Evolutionary conservation across 768 basidiomycete genomes (phyloP).

Genomic region (Nidularia pulvinata): DNA sequence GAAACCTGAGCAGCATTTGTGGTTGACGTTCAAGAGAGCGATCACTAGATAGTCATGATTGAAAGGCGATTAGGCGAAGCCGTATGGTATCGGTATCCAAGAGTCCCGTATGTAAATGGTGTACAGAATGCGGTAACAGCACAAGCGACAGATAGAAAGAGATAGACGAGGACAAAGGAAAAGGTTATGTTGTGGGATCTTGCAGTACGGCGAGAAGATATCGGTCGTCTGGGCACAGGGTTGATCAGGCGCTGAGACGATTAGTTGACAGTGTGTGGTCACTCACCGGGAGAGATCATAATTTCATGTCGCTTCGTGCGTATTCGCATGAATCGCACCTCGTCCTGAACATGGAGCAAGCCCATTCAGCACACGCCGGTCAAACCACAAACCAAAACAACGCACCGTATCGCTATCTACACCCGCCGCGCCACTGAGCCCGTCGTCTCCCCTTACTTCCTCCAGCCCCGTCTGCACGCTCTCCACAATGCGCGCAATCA

Average conservation of each 20-base stretch:
- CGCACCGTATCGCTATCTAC: constrained; percentile 54
- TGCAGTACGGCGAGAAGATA: constrained; percentile 86
- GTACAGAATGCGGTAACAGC: not conserved
- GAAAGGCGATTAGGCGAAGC: too few relatives aligned
- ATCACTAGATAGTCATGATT: too few relatives aligned
- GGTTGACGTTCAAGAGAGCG: too few relatives aligned
- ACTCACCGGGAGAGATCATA: constrained; percentile 91
- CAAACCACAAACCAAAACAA: constrained; percentile 9
- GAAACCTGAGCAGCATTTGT: too few relatives aligned
- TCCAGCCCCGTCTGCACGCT: constrained; percentile 75
- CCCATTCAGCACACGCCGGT: not conserved
- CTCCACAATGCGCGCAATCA: constrained; percentile 75
- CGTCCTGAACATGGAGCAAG: constrained; percentile 58
- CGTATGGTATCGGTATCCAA: too few relatives aligned
- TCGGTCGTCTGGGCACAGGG: constrained; percentile 56
- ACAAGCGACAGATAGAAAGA: not conserved
- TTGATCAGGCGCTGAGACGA: not conserved
- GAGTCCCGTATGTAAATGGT: too few relatives aligned
- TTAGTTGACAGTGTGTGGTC: too few relatives aligned
- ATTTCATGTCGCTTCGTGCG: constrained; percentile 90
- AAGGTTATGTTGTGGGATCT: constrained; percentile 58
- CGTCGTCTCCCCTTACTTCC: constrained; percentile 64
- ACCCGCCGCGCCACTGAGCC: constrained; percentile 10
- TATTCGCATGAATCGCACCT: constrained; percentile 86
- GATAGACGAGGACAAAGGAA: not conserved